A percentile compares a stretch with the other conserved stretches of the same genome.
Evolutionary conservation across 2,329 filamentous ascomycete species (phyloP).

Genomic region (Aureobasidium mangrovei): DNA sequence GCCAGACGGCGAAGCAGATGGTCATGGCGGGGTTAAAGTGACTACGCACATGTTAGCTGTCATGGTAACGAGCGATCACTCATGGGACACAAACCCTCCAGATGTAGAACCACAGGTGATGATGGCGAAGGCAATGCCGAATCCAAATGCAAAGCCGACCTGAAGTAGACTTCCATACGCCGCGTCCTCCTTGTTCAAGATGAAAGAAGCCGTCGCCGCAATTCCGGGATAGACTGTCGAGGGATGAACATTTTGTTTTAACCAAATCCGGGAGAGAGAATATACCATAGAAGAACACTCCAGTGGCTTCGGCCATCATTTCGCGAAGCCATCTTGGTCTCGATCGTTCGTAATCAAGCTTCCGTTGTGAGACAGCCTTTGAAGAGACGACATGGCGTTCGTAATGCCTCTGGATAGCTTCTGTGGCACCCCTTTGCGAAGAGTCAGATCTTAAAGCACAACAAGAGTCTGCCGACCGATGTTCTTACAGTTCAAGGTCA

Average conservation of each 20-base stretch:
- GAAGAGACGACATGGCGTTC: constrained; percentile 42
- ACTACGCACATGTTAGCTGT: constrained; percentile 2
- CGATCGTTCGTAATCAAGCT: constrained; percentile 46
- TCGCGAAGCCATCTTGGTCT: constrained; percentile 48
- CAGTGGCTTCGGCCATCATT: constrained; percentile 48
- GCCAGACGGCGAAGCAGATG: constrained; percentile 39
- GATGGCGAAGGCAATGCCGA: constrained; percentile 52
- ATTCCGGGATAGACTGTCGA: constrained; percentile 40
- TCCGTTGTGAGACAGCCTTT: constrained; percentile 45
- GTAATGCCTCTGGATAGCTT: constrained; percentile 44
- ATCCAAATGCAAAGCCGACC: constrained; percentile 47
- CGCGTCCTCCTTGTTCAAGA: constrained; percentile 35
- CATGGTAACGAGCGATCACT: neutral
- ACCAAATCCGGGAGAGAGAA: constrained; percentile 15
- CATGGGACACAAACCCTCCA: constrained; percentile 33
- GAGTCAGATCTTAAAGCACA: neutral
- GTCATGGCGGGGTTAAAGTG: constrained; percentile 30
- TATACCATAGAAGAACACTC: constrained; percentile 48
- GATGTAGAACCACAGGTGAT: constrained; percentile 47
- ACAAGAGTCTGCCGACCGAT: neutral
- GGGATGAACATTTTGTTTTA: neutral
- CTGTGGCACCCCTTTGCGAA: constrained; percentile 36
- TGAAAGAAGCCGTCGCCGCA: constrained; percentile 45
- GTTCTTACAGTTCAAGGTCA: constrained; percentile 35
- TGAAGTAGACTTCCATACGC: constrained; percentile 46